Conservation (phyloP, 139 green algal genomes). For the Auxenochlorella pyrenoidosa region DNA sequence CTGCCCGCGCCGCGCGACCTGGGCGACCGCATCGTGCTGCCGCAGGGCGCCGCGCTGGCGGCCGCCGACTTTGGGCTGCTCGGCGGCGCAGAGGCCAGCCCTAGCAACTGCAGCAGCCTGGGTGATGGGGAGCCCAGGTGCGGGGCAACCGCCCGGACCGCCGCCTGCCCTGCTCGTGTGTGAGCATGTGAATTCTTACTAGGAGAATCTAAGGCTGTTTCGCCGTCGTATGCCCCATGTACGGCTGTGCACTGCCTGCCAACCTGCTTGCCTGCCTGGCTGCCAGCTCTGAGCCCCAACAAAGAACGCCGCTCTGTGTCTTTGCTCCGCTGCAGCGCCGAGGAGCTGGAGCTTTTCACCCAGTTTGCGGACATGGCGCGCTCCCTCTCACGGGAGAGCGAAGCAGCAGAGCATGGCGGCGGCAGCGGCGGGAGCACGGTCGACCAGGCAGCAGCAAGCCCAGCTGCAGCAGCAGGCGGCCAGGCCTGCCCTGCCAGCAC, state of each 20-base stretch:
- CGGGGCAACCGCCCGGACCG: neutral
- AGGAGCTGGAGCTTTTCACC: neutral
- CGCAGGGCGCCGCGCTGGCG: neutral
- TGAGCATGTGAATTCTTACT: too few relatives aligned
- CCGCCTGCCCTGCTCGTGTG: too few relatives aligned
- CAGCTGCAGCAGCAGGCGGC: neutral
- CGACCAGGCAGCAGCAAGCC: neutral
- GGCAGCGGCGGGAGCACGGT: neutral
- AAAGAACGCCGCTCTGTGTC: too few relatives aligned
- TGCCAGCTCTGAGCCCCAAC: neutral
- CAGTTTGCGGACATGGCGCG: slow-evolving; percentile 6
- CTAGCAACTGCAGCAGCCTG: too few relatives aligned
- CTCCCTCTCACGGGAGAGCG: neutral
- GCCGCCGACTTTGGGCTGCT: neutral
- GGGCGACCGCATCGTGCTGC: neutral
- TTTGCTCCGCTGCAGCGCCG: neutral
- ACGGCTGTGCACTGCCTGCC: too few relatives aligned
- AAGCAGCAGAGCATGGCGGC: neutral
- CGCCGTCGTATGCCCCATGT: too few relatives aligned
- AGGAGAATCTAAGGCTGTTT: too few relatives aligned
- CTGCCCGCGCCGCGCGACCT: neutral
- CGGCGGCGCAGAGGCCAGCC: neutral
- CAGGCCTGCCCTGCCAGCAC: neutral
- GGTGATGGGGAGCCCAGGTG: too few relatives aligned
- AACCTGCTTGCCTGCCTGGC: neutral